Evolutionary conservation across 768 basidiomycete genomes (phyloP), one percentile per base, ranked within the genome.

Genomic region (Panaeolus cyanescens): DNA sequence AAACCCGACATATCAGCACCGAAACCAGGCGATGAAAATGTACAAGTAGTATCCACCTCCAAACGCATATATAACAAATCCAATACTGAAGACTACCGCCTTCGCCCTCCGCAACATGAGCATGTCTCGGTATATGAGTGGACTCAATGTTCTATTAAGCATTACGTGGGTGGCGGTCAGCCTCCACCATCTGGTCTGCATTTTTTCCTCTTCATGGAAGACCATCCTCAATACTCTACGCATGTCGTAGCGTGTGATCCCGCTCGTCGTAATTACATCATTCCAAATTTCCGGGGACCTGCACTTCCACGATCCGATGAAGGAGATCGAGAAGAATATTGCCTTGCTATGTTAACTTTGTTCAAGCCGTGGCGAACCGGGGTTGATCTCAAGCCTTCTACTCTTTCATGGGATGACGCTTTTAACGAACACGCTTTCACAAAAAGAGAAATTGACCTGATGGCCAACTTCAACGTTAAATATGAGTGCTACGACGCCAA

Each of bases 321-420:
- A 45, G 72, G 74, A 2, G 71, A 74, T 54, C 57, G 68, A 9
- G 73, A 74, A 53, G 71, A 64, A 32, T 77, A 75, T 62, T 74
- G 73, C 61, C 13, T 39, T 12, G 65, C 69, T 4, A 75, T 77
- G n/a, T n/a, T n/a, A n/a, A n/a, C n/a, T n/a, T n/a, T n/a, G n/a
- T n/a, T n/a, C n/a, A n/a, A n/a, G n/a, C 71, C 73, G 3, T 76
- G 76, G 76, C 28, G 67, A 32, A 20, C 25, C 20, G 71, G 67
- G 7, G 58, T 54, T 12, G 72, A 76, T 33, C 56, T 73, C 25
- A 70, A 67, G 54, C 9, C 58, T 32, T 42, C 55, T 8, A 54
- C 34, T 13, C 7, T 28, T 31, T 58, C 61, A 37, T 73, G 70
- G 70, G 63, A 71, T 64, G 62, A 71, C 2, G 58, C 65, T 5